Conservation (phyloP, 805 yeast species). For the Wickerhamiella slavikovae region DNA sequence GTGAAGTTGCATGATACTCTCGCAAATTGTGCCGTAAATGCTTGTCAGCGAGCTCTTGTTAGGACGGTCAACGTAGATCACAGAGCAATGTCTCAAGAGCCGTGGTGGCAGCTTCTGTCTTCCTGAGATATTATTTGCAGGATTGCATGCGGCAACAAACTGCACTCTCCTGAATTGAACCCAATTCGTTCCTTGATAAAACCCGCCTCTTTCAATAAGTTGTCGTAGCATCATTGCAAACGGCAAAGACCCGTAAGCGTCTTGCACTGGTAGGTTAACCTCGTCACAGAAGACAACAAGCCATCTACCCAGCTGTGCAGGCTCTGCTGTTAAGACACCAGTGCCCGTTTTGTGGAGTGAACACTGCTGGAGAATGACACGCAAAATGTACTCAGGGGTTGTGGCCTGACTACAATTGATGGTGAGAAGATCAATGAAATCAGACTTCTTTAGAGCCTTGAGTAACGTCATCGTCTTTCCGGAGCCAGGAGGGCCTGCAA, state of each 20-base stretch:
- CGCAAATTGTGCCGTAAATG: conserved; percentile 41
- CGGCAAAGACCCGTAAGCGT: conserved; percentile 51
- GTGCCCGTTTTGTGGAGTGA: conserved; percentile 29
- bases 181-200: conserved; percentile 59
- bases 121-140: conserved; percentile 67
- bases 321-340: conserved; percentile 37
- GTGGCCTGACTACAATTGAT: conserved; percentile 75
- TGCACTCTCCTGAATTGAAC: conserved; percentile 41
- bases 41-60: conserved; percentile 35
- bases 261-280: conserved; percentile 58
- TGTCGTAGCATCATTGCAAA: conserved; percentile 58
- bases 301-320: conserved; percentile 42
- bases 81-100: conserved; percentile 43
- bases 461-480: conserved; percentile 87
- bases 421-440: conserved; percentile 38
- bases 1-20: conserved; percentile 34
- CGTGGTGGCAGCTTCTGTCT: conserved; percentile 36
- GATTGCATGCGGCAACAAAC: conserved; percentile 91
- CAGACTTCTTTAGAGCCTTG: conserved; percentile 38
- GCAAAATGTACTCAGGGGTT: conserved; percentile 35
- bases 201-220: conserved; percentile 51
- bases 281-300: conserved; percentile 83
- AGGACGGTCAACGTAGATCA: conserved; percentile 67
- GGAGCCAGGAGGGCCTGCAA: conserved; percentile 95
- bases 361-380: conserved; percentile 55